These are phyloP conservation scores for Naegleria lovaniensis DNA, from an alignment of 208 protist species.

Conservation along the genomic window DNA sequence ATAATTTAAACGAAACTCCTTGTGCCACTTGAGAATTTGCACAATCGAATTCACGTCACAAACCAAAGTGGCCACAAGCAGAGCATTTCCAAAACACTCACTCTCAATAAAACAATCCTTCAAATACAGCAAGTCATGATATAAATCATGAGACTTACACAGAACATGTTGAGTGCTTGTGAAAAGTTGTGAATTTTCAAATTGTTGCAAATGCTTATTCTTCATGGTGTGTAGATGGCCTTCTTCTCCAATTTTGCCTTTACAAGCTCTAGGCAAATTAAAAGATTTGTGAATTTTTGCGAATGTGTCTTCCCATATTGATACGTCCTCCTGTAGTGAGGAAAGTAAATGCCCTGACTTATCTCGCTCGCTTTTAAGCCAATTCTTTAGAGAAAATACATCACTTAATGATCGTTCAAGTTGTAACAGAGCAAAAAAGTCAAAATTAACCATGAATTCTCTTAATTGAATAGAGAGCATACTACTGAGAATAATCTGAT, in stretches of 20 bases:
- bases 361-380: not conserved
- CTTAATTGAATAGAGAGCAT: not conserved
- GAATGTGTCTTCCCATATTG: not conserved
- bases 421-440: conserved; percentile 3
- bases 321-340: not conserved
- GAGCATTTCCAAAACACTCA: not conserved
- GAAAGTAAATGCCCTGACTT: not conserved
- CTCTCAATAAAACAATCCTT: not conserved
- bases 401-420: not conserved
- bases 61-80: not conserved
- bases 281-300: not conserved
- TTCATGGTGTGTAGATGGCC: not conserved
- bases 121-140: not conserved
- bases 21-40: not conserved
- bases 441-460: not conserved
- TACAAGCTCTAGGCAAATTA: not conserved
- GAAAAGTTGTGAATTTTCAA: not conserved
- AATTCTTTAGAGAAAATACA: not conserved
- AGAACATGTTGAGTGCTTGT: not conserved
- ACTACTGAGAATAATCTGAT: not conserved
- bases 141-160: not conserved
- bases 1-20: not conserved
- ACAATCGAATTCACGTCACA: not conserved
- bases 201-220: not conserved
- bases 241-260: not conserved